Evolutionary conservation across 768 basidiomycete genomes (phyloP).

Genomic region (Tephrocybe sp.): DNA sequence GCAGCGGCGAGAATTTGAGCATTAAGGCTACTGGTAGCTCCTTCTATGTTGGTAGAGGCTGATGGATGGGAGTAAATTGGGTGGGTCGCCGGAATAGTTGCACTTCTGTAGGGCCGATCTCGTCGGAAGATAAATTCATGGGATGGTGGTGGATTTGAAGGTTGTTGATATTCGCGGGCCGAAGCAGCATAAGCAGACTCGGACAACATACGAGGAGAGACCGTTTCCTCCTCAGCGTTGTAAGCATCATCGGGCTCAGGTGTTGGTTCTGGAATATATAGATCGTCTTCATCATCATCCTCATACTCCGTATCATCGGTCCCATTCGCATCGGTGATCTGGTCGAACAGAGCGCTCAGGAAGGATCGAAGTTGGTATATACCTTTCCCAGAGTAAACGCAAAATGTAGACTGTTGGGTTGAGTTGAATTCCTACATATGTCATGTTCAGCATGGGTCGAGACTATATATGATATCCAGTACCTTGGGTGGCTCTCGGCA

Average conservation of each 20-base stretch:
- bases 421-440: conserved; percentile 89
- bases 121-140: conserved; percentile 34
- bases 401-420: conserved; percentile 86
- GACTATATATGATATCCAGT: conserved; percentile 18
- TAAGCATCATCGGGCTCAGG: conserved; percentile 40
- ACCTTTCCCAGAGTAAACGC: conserved; percentile 94
- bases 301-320: conserved; percentile 71
- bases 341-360: conserved; percentile 72
- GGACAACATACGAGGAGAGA: conserved; percentile 24
- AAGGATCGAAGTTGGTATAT: conserved; percentile 79
- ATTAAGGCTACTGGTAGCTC: conserved; percentile 32
- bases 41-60: conserved; percentile 30
- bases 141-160: conserved; percentile 24
- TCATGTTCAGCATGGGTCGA: conserved; percentile 2
- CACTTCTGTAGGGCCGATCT: conserved; percentile 26
- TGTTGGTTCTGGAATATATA: conserved; percentile 45
- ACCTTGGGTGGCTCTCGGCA: conserved; percentile 88
- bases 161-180: conserved; percentile 17
- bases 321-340: conserved; percentile 69
- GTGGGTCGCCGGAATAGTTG: conserved; percentile 20
- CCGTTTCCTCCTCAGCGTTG: conserved; percentile 32
- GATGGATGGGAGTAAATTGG: conserved; percentile 16
- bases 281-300: conserved; percentile 53
- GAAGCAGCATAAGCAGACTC: conserved; percentile 22
- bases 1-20: conserved; percentile 32